A percentile compares a stretch with the other conserved stretches of the same genome.
Evolutionary conservation across 345 rosid species (phyloP).

Genomic region (Rhodamnia rubescens): DNA sequence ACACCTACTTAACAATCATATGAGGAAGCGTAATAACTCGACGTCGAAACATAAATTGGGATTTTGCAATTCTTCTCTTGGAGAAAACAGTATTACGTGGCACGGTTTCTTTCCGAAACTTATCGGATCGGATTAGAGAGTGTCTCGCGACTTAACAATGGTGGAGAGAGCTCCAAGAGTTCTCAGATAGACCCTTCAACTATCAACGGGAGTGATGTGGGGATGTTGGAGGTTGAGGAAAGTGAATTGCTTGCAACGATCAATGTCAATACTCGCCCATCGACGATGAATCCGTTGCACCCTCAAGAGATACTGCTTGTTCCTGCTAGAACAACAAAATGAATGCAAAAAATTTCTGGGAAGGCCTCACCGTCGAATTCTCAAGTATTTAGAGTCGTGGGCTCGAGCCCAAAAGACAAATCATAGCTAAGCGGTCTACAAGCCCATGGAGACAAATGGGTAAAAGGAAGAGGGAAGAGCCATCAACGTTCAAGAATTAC

Average conservation of each 20-base stretch:
- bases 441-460: not conserved
- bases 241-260: not conserved
- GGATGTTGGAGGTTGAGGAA: not conserved
- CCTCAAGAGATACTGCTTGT: not conserved
- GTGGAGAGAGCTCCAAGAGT: not conserved
- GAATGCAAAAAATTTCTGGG: not conserved
- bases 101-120: not conserved
- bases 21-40: not conserved
- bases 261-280: not conserved
- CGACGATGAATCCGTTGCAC: not conserved
- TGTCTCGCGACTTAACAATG: not conserved
- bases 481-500: no score
- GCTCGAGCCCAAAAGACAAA: not conserved
- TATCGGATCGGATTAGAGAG: not conserved
- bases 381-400: not conserved
- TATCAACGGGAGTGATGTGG: not conserved
- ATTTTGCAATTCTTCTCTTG: not conserved
- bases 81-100: accelerated
- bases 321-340: not conserved
- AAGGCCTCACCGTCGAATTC: not conserved
- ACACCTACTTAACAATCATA: not conserved
- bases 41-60: not conserved
- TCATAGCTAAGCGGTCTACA: not conserved
- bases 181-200: not conserved
- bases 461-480: not conserved